Percentiles rank a stretch among this genome's conserved stretches.
These are phyloP conservation scores for Sporothrix humicola DNA, from an alignment of 2,329 filamentous ascomycete genomes.

Conservation along the genomic window DNA sequence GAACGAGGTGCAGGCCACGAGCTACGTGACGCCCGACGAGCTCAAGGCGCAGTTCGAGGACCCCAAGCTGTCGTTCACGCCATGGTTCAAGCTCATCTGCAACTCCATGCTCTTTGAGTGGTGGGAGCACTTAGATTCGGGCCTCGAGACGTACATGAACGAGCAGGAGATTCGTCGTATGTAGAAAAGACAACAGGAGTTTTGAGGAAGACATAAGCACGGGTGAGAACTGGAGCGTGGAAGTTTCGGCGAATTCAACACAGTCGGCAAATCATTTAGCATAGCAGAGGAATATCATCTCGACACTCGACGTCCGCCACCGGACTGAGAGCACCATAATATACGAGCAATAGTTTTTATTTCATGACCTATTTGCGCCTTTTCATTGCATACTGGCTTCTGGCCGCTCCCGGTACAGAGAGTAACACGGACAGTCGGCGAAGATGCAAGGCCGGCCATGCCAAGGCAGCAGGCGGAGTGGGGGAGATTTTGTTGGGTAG, in stretches of 20 bases:
- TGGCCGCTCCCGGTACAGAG: background rate
- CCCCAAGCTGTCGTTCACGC: slow-evolving; percentile 82
- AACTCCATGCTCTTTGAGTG: slow-evolving; percentile 97
- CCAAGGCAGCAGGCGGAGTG: slow-evolving; percentile 14
- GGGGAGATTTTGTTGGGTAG: background rate
- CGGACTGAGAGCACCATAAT: background rate
- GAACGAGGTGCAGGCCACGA: slow-evolving; percentile 86
- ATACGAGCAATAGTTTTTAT: background rate
- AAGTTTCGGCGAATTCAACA: slow-evolving; percentile 5
- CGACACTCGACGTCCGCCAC: background rate
- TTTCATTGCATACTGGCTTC: background rate
- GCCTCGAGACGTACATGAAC: slow-evolving; percentile 82
- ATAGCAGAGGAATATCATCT: background rate
- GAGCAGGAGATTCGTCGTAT: slow-evolving; percentile 90
- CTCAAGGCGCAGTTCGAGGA: slow-evolving; percentile 87
- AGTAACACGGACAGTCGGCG: background rate
- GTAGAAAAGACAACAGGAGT: slow-evolving; percentile 46
- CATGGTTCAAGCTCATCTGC: slow-evolving; percentile 99
- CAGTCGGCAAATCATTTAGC: slow-evolving; percentile 9
- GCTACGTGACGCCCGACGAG: slow-evolving; percentile 82
- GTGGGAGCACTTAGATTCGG: slow-evolving; percentile 85
- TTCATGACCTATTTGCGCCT: no score
- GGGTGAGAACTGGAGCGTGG: background rate
- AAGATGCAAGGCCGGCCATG: background rate
- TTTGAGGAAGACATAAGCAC: background rate